A percentile compares a stretch with the other conserved stretches of the same genome.
Conservation (phyloP, 305 asterid species). For the Fraxinus dipetala region DNA sequence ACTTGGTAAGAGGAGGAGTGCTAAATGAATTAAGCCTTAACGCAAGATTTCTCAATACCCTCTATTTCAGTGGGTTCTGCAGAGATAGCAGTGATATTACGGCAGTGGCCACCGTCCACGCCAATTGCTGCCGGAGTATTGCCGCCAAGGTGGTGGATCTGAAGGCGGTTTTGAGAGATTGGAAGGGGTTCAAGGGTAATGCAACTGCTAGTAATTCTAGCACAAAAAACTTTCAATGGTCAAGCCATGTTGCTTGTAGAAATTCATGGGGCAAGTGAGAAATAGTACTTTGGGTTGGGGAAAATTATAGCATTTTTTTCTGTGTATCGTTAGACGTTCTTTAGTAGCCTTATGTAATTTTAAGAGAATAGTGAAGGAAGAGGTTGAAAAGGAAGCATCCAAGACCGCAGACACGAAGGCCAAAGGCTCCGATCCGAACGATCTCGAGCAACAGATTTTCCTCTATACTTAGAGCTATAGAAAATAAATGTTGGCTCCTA, state of each 20-base stretch:
- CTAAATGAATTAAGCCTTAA: constrained; percentile 23
- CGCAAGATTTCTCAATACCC: constrained; percentile 38
- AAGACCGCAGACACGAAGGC: constrained; percentile 82
- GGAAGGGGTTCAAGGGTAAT: constrained; percentile 42
- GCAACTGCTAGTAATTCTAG: background rate
- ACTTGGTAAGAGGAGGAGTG: constrained; percentile 22
- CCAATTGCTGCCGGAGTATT: constrained; percentile 66
- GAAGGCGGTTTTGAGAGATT: constrained; percentile 49
- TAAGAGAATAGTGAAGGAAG: constrained; percentile 42
- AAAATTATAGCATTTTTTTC: background rate
- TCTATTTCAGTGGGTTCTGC: constrained; percentile 61
- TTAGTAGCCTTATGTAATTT: background rate
- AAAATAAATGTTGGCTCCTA: too few relatives aligned
- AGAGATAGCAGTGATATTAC: constrained; percentile 30
- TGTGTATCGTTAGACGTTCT: background rate
- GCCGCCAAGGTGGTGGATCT: constrained; percentile 54
- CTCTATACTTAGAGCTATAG: background rate
- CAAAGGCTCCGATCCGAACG: constrained; percentile 64
- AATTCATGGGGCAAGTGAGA: background rate
- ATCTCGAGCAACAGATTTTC: constrained; percentile 53
- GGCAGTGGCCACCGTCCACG: constrained; percentile 56
- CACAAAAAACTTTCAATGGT: background rate
- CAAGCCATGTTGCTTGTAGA: background rate
- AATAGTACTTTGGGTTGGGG: background rate
- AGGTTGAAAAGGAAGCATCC: constrained; percentile 60